phyloP scores from a whole-genome alignment of 2,329 filamentous ascomycete genomes.

The Pseudogymnoascus sp. region DNA sequence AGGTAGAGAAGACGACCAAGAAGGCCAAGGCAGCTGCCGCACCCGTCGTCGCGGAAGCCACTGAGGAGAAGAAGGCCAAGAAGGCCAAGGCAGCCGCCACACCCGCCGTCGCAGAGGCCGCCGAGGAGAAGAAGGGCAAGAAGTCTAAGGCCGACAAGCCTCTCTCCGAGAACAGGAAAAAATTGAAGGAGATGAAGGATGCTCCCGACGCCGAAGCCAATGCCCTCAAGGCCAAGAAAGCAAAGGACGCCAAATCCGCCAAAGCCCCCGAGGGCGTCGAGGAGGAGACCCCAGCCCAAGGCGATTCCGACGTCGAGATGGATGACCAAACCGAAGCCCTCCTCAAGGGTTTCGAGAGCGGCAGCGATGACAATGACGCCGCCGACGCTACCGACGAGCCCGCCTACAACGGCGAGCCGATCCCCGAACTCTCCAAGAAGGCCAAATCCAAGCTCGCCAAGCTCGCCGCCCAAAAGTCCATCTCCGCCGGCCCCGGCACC shows the following conservation, averaged over 20 bases:
- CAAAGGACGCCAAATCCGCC: constrained; percentile 17
- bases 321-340: constrained; percentile 43
- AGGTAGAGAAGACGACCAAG: constrained; percentile 34
- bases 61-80: constrained; percentile 25
- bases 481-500: constrained; percentile 57
- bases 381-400: background rate
- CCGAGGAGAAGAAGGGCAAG: constrained; percentile 18
- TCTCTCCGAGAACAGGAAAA: constrained; percentile 12
- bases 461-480: constrained; percentile 30
- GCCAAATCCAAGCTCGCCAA: constrained; percentile 36
- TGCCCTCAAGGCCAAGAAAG: constrained; percentile 16
- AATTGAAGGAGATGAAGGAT: constrained; percentile 14
- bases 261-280: constrained; percentile 12
- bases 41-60: constrained; percentile 16
- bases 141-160: constrained; percentile 14
- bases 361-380: constrained; percentile 35
- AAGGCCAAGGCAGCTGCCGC: constrained; percentile 19
- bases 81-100: constrained; percentile 19
- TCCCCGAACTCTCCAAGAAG: background rate
- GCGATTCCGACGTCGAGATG: constrained; percentile 29
- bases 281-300: constrained; percentile 18
- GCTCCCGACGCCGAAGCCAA: constrained; percentile 13
- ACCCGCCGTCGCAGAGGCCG: constrained; percentile 16
- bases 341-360: constrained; percentile 47
- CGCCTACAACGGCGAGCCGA: background rate